phyloP scores from a whole-genome alignment of 2,329 filamentous ascomycete species.

The Pezizomycotina sp. region DNA sequence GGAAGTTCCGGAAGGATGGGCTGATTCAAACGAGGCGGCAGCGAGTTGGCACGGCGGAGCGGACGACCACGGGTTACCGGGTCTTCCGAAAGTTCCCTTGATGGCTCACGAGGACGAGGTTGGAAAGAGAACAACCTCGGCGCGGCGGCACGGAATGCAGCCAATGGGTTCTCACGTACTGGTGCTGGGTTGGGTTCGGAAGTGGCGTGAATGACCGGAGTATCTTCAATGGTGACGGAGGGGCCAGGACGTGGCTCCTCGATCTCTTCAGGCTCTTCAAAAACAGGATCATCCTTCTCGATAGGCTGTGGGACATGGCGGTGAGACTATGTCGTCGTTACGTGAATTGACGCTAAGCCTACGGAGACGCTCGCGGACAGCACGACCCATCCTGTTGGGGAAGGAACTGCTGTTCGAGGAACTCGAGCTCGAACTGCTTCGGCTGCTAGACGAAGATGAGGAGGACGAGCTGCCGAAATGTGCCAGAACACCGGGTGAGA shows the following conservation, averaged over 20 bases:
- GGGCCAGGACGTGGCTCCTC: not conserved
- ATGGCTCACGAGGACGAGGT: too few species aligned
- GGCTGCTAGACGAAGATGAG: conserved; percentile 13
- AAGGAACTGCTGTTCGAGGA: conserved; percentile 42
- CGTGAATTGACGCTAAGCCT: too few species aligned
- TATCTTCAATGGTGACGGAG: conserved; percentile 2
- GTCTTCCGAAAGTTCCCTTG: conserved; percentile 18
- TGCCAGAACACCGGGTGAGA: conserved; percentile 59
- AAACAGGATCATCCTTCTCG: too few species aligned
- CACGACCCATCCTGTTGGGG: conserved; percentile 18
- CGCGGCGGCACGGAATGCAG: conserved; percentile 12
- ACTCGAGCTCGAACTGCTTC: conserved; percentile 35
- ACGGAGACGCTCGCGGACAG: conserved; percentile 1
- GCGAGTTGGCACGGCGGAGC: conserved; percentile 50
- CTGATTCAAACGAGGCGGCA: conserved; percentile 50
- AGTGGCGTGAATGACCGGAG: conserved; percentile 6
- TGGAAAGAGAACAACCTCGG: conserved; percentile 14
- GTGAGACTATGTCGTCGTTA: too few species aligned
- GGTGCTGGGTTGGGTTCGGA: conserved; percentile 4
- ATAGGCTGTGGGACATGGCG: too few species aligned
- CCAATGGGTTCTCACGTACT: conserved; percentile 9
- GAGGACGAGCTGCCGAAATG: conserved; percentile 32
- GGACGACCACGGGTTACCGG: conserved; percentile 6
- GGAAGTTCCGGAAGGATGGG: conserved; percentile 14
- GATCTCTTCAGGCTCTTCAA: too few species aligned